Percentiles rank a stretch among this genome's conserved stretches.
Evolutionary conservation across 805 yeast genomes (phyloP).

Genomic region (Schizosaccharomyces pombe): ASM294v3 CU329670.1:1535001-1535500

Average conservation of each 20-base stretch:
- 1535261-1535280: constrained; percentile 15
- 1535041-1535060: constrained; percentile 12
- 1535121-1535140: constrained; percentile 16
- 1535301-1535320: constrained; percentile 12
- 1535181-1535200: neutral
- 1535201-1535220: neutral
- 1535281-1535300: constrained; percentile 13
- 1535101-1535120: constrained; percentile 13
- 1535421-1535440: constrained; percentile 14
- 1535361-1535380: constrained; percentile 14
- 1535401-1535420: constrained; percentile 17
- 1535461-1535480: constrained; percentile 15
- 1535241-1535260: neutral
- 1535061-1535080: constrained; percentile 12
- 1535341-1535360: constrained; percentile 15
- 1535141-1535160: constrained; percentile 16
- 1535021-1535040: constrained; percentile 10
- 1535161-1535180: constrained; percentile 7
- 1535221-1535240: neutral
- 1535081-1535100: constrained; percentile 12
- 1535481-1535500: constrained; percentile 14
- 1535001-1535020: constrained; percentile 14
- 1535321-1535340: constrained; percentile 15
- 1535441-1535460: constrained; percentile 9
- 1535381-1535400: constrained; percentile 15